Evolutionary conservation across 805 yeast genomes (phyloP), one percentile per base, ranked within the genome.

Genomic region (Metschnikowia santaceciliae): DNA sequence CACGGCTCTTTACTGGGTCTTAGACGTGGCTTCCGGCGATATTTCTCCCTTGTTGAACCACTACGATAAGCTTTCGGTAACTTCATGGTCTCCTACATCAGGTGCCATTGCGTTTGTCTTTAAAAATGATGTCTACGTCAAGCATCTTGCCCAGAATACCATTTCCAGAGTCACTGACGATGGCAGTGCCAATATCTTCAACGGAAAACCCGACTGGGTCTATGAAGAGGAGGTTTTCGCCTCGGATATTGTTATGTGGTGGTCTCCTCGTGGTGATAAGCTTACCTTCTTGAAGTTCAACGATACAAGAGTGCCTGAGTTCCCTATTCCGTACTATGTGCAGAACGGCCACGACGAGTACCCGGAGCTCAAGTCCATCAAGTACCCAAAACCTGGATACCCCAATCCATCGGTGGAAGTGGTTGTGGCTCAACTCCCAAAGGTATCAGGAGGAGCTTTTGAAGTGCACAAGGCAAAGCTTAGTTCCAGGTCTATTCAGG

Each of bases 181-280:
- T 61, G 96, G 96, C 14, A 82, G 83, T 33, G 76, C 73, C 1
- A 76, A 81, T 55, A 73, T 88, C 6, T 89, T 90, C 68, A 86
- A 90, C 63, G 97, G 96, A 2, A 84, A 84, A 54, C 95, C 96
- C 0, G 96, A 90, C 63, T 90, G 97, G 97, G 95, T 89, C 6
- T 90, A 90, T 59, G 97, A 90, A 62, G 97, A 90, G 58, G 97
- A 90, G 66, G 94, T 90, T 0, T 77, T 87, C 48, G 82, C 80
- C 34, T 77, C 80, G 22, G 90, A 84, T 58, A 68, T 76, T 20
- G 88, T 91, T 0, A 57, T 89, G 44, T 90, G 96, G 96, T 90
- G 96, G 96, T 85, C 96, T 4, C 88, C 88, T 7, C 67, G 74
- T 39, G 90, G 92, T 11, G 70, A 77, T n/a, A 77, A 74, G 58